These are phyloP conservation scores for Penicillium sp. DNA, from an alignment of 2,329 filamentous ascomycete genomes.

Conservation along the genomic window DNA sequence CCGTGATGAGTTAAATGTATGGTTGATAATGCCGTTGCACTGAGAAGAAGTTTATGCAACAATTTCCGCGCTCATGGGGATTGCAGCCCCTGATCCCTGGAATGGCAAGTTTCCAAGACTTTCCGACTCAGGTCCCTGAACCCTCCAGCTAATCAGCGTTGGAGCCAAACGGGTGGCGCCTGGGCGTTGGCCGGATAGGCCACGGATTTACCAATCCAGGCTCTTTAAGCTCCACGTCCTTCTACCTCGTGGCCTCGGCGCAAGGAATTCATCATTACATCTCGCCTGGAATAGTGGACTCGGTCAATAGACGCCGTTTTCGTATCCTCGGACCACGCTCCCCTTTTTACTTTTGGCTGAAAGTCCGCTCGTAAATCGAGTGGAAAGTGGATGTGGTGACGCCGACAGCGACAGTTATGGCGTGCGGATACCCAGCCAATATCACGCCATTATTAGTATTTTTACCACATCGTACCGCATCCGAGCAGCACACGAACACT, in stretches of 20 bases:
- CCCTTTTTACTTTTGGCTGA: background rate
- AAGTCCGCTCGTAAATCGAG: background rate
- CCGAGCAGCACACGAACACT: background rate
- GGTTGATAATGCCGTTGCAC: background rate
- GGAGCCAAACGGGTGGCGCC: background rate
- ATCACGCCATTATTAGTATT: slow-evolving; percentile 17
- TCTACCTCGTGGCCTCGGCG: background rate
- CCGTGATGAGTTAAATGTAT: background rate
- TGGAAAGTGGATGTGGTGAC: background rate
- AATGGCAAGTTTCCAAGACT: background rate
- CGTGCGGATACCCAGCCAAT: background rate
- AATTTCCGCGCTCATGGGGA: background rate
- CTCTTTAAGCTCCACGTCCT: background rate
- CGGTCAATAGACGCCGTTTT: background rate
- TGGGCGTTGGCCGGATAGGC: background rate
- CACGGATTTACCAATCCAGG: background rate
- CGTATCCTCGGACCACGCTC: background rate
- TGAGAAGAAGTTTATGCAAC: background rate
- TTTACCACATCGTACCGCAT: slow-evolving; percentile 6
- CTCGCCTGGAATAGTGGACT: background rate
- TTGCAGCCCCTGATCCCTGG: background rate
- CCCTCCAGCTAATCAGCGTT: background rate
- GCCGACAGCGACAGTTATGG: background rate
- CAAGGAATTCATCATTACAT: background rate
- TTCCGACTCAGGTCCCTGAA: background rate